These are phyloP conservation scores for Paramarasmius palmivorus DNA, from an alignment of 1,284 basidiomycete species.

Conservation along the genomic window DNA sequence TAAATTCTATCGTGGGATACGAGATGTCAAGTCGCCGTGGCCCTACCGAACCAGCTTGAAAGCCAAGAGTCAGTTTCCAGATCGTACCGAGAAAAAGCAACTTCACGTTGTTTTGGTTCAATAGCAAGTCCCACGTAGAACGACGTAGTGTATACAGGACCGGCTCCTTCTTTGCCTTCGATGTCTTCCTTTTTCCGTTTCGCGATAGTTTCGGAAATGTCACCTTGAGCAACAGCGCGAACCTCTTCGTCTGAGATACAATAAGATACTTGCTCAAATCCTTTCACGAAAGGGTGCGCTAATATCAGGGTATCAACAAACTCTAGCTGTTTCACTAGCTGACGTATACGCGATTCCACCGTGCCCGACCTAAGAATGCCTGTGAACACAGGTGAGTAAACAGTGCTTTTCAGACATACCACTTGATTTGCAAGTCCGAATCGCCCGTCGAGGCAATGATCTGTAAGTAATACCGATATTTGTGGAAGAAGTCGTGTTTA, in stretches of 20 bases:
- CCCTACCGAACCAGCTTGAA: constrained; percentile 65
- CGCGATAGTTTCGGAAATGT: constrained; percentile 71
- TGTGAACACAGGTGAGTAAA: constrained; percentile 8
- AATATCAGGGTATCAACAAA: constrained; percentile 88
- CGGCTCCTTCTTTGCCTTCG: constrained; percentile 74
- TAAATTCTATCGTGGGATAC: constrained; percentile 95
- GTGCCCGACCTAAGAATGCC: constrained; percentile 74
- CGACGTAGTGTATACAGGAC: constrained; percentile 87
- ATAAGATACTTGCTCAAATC: constrained; percentile 86
- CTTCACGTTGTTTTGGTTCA: constrained; percentile 86
- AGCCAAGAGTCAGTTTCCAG: constrained; percentile 12
- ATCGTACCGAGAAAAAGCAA: constrained; percentile 17
- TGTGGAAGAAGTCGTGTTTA: constrained; percentile 96
- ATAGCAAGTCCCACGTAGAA: constrained; percentile 97
- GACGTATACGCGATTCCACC: constrained; percentile 96
- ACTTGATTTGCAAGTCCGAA: constrained; percentile 89
- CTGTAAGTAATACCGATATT: constrained; percentile 98
- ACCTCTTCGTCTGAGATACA: constrained; percentile 89
- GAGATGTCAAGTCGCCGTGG: constrained; percentile 91
- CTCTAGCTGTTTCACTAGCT: constrained; percentile 97
- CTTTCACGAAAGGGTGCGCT: constrained; percentile 95
- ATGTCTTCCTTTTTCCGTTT: constrained; percentile 82
- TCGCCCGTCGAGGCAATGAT: constrained; percentile 90
- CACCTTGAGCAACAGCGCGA: constrained; percentile 86
- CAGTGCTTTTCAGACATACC: constrained; percentile 54